Evolutionary conservation across 2,329 filamentous ascomycete genomes (phyloP).

Genomic region (Fusarium marasasianum): DNA sequence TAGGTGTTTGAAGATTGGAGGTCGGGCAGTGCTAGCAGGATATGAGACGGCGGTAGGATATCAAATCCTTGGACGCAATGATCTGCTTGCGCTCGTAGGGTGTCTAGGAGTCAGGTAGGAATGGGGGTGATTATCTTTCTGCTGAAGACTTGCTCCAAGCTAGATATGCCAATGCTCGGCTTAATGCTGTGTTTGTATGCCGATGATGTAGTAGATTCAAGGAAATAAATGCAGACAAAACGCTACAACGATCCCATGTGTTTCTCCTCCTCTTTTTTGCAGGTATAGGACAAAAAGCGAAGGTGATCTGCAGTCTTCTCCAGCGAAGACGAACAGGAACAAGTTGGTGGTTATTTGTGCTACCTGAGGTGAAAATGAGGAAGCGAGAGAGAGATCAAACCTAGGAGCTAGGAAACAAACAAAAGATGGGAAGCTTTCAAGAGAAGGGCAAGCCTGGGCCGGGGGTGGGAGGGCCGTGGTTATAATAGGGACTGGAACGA

Average conservation of each 20-base stretch:
- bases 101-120: constrained; percentile 17
- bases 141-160: constrained; percentile 41
- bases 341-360: constrained; percentile 11
- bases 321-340: constrained; percentile 29
- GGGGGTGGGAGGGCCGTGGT: constrained; percentile 35
- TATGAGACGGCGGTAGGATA: constrained; percentile 36
- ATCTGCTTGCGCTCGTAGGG: constrained; percentile 11
- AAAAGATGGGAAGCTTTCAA: constrained; percentile 21
- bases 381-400: constrained; percentile 26
- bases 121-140: constrained; percentile 14
- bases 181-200: constrained; percentile 26
- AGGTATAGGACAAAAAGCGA: constrained; percentile 35
- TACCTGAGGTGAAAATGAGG: constrained; percentile 20
- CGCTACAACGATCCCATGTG: constrained; percentile 20
- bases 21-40: constrained; percentile 19
- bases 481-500: constrained; percentile 42
- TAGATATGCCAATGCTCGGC: constrained; percentile 28
- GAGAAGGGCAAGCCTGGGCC: constrained; percentile 7
- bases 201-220: constrained; percentile 32
- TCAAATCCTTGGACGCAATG: constrained; percentile 39
- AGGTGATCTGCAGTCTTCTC: constrained; percentile 31
- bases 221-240: constrained; percentile 33
- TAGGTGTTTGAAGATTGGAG: constrained; percentile 23
- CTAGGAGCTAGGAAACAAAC: constrained; percentile 28
- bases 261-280: constrained; percentile 6